A percentile compares a stretch with the other conserved stretches of the same genome.
Conservation (phyloP, 768 basidiomycete genomes). For the Kwoniella mangroviensis region DNA sequence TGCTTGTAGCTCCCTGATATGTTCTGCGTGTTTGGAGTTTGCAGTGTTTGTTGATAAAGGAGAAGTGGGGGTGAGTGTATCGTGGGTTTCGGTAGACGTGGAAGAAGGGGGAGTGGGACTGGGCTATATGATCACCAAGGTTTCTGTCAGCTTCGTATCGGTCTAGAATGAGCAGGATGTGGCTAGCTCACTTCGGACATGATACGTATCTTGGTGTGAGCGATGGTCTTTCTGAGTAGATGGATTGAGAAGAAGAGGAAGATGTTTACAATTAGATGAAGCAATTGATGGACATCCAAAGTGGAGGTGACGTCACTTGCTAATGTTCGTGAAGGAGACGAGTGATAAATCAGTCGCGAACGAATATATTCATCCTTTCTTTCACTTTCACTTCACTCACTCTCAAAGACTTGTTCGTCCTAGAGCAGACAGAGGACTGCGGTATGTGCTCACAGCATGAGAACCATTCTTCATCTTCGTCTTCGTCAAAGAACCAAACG, state of each 20-base stretch:
- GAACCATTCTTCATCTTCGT: neutral
- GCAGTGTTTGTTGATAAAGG: slow-evolving; percentile 3
- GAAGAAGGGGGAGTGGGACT: neutral
- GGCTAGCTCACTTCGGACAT: neutral
- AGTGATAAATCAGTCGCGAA: slow-evolving; percentile 23
- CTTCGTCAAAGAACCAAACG: neutral
- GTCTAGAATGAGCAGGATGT: neutral
- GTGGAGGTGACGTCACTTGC: slow-evolving; percentile 17
- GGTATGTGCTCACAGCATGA: slow-evolving; percentile 15
- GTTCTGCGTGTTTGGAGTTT: neutral
- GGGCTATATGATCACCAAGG: neutral
- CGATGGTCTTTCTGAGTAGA: neutral
- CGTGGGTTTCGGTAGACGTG: neutral
- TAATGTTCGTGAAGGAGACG: neutral
- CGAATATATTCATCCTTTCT: too few species aligned
- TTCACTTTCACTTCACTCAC: too few species aligned
- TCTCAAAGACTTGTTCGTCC: too few species aligned
- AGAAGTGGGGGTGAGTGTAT: neutral
- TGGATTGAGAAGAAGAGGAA: neutral
- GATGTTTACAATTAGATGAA: neutral
- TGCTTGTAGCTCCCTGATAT: slow-evolving; percentile 15
- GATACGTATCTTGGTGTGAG: neutral
- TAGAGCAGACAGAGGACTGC: too few species aligned
- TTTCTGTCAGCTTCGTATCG: neutral
- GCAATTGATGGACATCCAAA: neutral